Evolutionary conservation across 139 green algal species (phyloP).

Genomic region (Chlorella sp.): DNA sequence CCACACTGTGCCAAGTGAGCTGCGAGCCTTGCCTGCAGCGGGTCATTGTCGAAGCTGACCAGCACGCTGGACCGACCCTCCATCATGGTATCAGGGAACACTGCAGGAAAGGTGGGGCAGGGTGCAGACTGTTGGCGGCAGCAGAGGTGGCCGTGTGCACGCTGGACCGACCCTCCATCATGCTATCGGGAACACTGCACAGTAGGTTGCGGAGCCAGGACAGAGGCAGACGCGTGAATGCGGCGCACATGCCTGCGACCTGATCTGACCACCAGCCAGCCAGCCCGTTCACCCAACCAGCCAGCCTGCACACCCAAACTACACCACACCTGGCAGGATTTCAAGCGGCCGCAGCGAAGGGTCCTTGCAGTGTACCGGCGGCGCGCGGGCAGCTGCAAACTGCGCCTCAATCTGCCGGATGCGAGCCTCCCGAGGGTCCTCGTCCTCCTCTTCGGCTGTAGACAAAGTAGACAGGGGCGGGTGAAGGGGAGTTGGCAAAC

Average conservation of each 20-base stretch:
- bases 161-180: background rate
- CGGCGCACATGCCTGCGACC: no score
- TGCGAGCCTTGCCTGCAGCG: conserved; percentile 18
- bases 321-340: conserved; percentile 51
- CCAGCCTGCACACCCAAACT: no score
- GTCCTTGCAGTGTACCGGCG: conserved; percentile 67
- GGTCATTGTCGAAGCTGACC: conserved; percentile 55
- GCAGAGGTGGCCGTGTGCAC: background rate
- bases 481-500: no score
- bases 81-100: conserved; percentile 49
- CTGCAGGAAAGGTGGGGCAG: background rate
- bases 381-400: conserved; percentile 63
- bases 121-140: background rate
- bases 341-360: conserved; percentile 57
- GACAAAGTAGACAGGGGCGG: no score
- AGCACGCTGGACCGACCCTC: conserved; percentile 48
- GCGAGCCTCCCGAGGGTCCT: conserved; percentile 13
- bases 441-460: background rate
- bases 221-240: no score
- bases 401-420: conserved; percentile 49
- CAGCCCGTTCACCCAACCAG: background rate
- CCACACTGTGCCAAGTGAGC: no score
- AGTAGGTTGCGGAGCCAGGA: no score
- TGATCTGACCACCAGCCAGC: background rate
- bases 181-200: background rate